A percentile compares a stretch with the other conserved stretches of the same genome.
phyloP scores from a whole-genome alignment of 2,329 filamentous ascomycete species.

The Penicillium rolfsii region DNA sequence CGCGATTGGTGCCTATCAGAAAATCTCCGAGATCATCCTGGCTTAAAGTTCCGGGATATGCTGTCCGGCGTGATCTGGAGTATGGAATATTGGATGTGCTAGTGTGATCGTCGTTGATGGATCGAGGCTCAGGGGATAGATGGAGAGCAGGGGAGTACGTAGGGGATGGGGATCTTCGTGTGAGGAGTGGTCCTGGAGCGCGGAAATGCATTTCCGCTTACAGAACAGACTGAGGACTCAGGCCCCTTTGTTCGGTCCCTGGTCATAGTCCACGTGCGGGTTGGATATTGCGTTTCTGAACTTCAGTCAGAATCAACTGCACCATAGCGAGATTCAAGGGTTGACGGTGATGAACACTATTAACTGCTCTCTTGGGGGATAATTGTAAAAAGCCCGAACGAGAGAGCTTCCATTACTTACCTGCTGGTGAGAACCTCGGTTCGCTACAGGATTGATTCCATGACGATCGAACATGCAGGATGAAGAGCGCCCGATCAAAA shows the following conservation, averaged over 20 bases:
- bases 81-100: background rate
- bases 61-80: background rate
- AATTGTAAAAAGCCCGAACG: background rate
- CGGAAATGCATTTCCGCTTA: background rate
- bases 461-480: background rate
- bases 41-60: background rate
- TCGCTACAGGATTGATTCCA: background rate
- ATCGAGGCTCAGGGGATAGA: background rate
- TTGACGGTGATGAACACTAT: background rate
- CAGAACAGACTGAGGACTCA: background rate
- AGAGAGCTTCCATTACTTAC: background rate
- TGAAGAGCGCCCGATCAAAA: background rate
- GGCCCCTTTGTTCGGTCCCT: background rate
- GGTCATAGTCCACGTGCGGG: background rate
- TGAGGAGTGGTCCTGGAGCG: background rate
- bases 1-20: constrained; percentile 4
- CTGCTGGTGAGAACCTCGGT: background rate
- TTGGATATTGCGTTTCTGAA: background rate
- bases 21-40: constrained; percentile 25
- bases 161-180: background rate
- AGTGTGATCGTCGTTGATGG: background rate
- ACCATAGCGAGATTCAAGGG: background rate
- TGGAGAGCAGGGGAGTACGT: background rate
- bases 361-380: background rate
- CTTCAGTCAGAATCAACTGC: background rate